Conservation (phyloP, 2,329 filamentous ascomycete genomes). For the Penicillium capsulatum region DNA sequence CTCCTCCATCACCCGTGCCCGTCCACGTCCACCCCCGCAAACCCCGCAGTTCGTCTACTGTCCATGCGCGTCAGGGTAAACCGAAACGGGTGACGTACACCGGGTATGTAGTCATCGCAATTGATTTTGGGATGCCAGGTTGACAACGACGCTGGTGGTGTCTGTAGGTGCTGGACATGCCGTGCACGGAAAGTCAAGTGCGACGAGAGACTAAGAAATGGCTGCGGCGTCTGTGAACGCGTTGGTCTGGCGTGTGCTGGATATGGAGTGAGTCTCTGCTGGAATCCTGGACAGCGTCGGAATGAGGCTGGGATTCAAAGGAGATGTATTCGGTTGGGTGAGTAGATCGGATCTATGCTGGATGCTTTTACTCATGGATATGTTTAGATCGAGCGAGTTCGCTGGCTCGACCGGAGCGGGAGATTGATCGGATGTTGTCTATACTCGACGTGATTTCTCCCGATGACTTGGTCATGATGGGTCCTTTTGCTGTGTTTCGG, state of each 20-base stretch:
- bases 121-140: neutral
- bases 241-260: constrained; percentile 8
- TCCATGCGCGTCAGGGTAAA: too few relatives aligned
- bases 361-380: neutral
- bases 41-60: too few relatives aligned
- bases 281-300: constrained; percentile 5
- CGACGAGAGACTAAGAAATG: constrained; percentile 10
- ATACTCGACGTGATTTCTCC: too few relatives aligned
- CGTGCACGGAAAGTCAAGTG: constrained; percentile 13
- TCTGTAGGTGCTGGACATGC: constrained; percentile 15
- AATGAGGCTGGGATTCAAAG: neutral
- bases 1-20: too few relatives aligned
- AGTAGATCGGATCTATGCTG: neutral
- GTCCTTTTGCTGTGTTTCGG: constrained; percentile 7
- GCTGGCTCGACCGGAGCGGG: constrained; percentile 1
- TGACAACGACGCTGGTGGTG: too few relatives aligned
- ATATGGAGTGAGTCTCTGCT: constrained; percentile 9
- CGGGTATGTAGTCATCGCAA: neutral
- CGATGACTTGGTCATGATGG: constrained; percentile 4
- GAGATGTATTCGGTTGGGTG: constrained; percentile 7
- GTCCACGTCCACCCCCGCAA: too few relatives aligned
- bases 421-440: constrained; percentile 6
- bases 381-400: constrained; percentile 2
- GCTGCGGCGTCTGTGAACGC: constrained; percentile 11
- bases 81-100: constrained; percentile 1